These are phyloP conservation scores for Cutaneotrichosporon sp. DNA, from an alignment of 1,284 basidiomycete species.

Conservation along the genomic window DNA sequence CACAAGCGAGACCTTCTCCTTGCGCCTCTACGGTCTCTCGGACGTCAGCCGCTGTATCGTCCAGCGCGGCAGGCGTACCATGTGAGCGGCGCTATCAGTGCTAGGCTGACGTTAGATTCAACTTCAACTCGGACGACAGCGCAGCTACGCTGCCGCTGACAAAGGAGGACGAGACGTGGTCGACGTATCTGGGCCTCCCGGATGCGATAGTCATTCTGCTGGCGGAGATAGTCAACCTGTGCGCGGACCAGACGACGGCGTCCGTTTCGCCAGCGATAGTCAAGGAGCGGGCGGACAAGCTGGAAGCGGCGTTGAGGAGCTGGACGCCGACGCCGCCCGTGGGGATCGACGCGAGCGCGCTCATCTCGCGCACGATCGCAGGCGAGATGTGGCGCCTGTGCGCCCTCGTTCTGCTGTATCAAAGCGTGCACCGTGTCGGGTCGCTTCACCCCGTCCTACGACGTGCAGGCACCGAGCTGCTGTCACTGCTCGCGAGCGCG, in stretches of 20 bases:
- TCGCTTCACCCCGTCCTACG: conserved; percentile 27
- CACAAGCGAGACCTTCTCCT: conserved; percentile 19
- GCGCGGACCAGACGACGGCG: conserved; percentile 13
- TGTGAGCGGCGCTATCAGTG: neutral
- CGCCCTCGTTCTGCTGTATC: conserved; percentile 25
- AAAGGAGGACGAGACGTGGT: conserved; percentile 26
- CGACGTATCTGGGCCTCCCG: conserved; percentile 31
- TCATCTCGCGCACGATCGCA: conserved; percentile 27
- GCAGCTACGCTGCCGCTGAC: conserved; percentile 2
- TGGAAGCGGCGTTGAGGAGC: conserved; percentile 18
- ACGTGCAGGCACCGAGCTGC: conserved; percentile 18
- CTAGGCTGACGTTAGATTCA: neutral
- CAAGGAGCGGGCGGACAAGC: conserved; percentile 22
- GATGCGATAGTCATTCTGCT: conserved; percentile 30
- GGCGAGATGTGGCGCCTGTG: conserved; percentile 27
- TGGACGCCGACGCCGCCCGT: conserved; percentile 12
- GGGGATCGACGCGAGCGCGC: conserved; percentile 15
- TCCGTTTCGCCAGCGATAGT: conserved; percentile 2
- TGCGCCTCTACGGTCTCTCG: conserved; percentile 26
- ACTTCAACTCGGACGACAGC: conserved; percentile 6
- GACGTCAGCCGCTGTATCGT: conserved; percentile 31
- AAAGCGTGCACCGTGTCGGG: conserved; percentile 28
- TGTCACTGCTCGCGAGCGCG: conserved; percentile 23
- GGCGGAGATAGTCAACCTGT: conserved; percentile 29
- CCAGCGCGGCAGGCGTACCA: conserved; percentile 24